Evolutionary conservation across 2,329 filamentous ascomycete species (phyloP).

Genomic region (Cadophora malorum): DNA sequence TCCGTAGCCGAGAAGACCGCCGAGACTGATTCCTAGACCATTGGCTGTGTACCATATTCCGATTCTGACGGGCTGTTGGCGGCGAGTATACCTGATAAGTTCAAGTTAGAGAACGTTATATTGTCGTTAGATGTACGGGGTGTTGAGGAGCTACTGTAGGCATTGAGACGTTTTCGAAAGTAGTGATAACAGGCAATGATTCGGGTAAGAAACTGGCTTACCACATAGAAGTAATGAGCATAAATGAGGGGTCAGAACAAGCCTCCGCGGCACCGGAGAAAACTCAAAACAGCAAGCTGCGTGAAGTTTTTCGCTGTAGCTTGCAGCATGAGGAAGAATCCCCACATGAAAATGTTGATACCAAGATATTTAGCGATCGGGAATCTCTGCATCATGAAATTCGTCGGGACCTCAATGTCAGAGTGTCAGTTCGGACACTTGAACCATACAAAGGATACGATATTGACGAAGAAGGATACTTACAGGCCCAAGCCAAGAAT

Average conservation of each 20-base stretch:
- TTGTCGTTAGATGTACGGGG: no score
- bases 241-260: constrained; percentile 61
- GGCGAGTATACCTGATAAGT: no score
- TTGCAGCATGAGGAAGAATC: constrained; percentile 46
- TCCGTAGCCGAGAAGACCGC: no score
- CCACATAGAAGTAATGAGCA: constrained; percentile 56
- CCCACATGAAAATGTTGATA: constrained; percentile 58
- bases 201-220: background rate
- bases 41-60: no score
- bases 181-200: no score
- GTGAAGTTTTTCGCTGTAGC: no score
- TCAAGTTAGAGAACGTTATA: no score
- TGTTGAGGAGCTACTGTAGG: no score
- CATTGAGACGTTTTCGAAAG: no score
- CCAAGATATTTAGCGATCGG: constrained; percentile 62
- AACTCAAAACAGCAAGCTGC: constrained; percentile 43
- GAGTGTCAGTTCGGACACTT: background rate
- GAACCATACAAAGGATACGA: background rate
- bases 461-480: background rate
- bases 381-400: constrained; percentile 52
- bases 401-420: constrained; percentile 49
- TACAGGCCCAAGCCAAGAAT: constrained; percentile 57
- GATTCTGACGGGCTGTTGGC: no score
- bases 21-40: no score
- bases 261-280: constrained; percentile 61